Evolutionary conservation across 306 rosid species (phyloP).

Genomic region (Mimosa pudica): DNA sequence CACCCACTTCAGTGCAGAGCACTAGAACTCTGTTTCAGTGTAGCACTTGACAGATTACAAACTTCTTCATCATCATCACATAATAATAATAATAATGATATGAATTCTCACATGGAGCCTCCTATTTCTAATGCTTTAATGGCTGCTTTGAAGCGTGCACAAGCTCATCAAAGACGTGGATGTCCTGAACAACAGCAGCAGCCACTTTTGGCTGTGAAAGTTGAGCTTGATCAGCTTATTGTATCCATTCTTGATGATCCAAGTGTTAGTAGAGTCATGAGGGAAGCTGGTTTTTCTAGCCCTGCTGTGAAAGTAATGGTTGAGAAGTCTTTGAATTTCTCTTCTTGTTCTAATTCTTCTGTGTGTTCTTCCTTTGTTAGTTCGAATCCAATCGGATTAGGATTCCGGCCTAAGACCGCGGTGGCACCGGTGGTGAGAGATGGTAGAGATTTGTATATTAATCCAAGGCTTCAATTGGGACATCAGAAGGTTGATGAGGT

Average conservation of each 20-base stretch:
- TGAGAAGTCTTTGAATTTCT: conserved; percentile 51
- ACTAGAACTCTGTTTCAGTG: conserved; percentile 76
- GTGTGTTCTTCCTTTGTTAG: conserved; percentile 31
- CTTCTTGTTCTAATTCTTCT: conserved; percentile 21
- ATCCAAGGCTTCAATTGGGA: conserved; percentile 55
- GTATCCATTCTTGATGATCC: conserved; percentile 80
- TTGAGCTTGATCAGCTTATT: conserved; percentile 76
- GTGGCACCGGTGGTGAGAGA: background rate
- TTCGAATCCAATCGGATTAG: conserved; percentile 49
- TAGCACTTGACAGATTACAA: conserved; percentile 66
- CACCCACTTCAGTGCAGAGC: conserved; percentile 80
- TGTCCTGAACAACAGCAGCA: conserved; percentile 84
- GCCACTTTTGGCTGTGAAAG: conserved; percentile 74
- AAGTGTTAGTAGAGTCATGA: conserved; percentile 72
- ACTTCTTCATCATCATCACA: conserved; percentile 40
- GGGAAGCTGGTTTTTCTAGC: conserved; percentile 73
- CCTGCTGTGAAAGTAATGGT: conserved; percentile 69
- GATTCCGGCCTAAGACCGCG: conserved; percentile 39
- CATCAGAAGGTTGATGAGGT: conserved; percentile 57
- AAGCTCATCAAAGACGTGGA: conserved; percentile 76
- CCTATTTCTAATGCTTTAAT: conserved; percentile 70
- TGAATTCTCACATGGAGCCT: conserved; percentile 54
- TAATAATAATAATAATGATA: conserved; percentile 5
- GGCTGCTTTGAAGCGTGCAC: conserved; percentile 75
- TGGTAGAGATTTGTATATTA: conserved; percentile 49